Percentiles rank a stretch among this genome's conserved stretches.
Conservation (phyloP, 805 yeast genomes). For the Ogataea trehaloabstinens region DNA sequence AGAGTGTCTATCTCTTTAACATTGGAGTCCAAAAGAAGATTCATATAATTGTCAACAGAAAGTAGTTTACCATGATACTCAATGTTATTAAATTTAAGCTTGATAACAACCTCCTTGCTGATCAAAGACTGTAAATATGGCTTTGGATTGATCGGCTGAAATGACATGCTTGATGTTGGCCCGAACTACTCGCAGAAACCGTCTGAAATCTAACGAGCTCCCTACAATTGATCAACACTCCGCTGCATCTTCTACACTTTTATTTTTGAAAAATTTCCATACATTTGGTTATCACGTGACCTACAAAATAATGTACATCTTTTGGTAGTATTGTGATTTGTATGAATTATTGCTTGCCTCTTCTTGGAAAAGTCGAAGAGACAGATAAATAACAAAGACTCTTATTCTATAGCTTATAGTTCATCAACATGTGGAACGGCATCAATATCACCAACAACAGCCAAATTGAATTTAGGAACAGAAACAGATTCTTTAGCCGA, state of each 20-base stretch:
- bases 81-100: constrained; percentile 86
- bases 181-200: too few relatives aligned
- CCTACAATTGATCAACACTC: too few relatives aligned
- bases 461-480: constrained; percentile 66
- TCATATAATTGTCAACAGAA: constrained; percentile 91
- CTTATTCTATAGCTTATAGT: constrained; percentile 46
- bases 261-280: too few relatives aligned
- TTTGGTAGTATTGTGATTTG: not conserved
- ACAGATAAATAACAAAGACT: constrained; percentile 5
- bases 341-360: not conserved
- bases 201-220: not conserved
- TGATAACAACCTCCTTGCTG: constrained; percentile 68
- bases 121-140: constrained; percentile 81
- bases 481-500: constrained; percentile 37
- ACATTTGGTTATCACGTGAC: too few relatives aligned
- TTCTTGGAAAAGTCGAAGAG: not conserved
- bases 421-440: constrained; percentile 88
- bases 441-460: constrained; percentile 85
- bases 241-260: too few relatives aligned
- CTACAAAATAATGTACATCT: not conserved
- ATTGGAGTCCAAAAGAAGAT: constrained; percentile 65
- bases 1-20: constrained; percentile 43
- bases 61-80: constrained; percentile 79
- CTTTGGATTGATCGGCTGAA: constrained; percentile 79
- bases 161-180: constrained; percentile 37